Evolutionary conservation across 345 rosid genomes (phyloP).

Genomic region (Luvunga scandens): DNA sequence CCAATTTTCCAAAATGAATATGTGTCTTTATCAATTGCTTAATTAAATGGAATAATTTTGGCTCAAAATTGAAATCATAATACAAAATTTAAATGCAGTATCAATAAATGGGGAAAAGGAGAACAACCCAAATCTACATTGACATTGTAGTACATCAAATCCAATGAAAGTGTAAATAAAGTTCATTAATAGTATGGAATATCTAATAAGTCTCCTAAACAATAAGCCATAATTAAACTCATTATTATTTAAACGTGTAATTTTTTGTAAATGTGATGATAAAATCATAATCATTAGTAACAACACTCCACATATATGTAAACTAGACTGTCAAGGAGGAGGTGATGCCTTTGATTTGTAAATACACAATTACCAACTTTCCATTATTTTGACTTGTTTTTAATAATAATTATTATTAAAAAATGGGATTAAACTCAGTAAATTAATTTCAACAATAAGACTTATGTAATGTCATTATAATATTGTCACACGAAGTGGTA

Average conservation of each 20-base stretch:
- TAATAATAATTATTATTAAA: too few relatives aligned
- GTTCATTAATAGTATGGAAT: too few relatives aligned
- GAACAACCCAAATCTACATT: background rate
- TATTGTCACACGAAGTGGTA: background rate
- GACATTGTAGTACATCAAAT: background rate
- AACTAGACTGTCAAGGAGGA: too few relatives aligned
- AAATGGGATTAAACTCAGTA: background rate
- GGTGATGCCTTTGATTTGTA: background rate
- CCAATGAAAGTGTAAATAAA: background rate
- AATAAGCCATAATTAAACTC: background rate
- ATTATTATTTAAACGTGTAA: too few relatives aligned
- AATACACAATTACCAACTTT: background rate
- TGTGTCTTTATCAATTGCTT: background rate
- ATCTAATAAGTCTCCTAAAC: too few relatives aligned
- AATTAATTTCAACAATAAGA: background rate
- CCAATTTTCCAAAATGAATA: too few relatives aligned
- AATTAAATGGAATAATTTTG: background rate
- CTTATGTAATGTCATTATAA: background rate
- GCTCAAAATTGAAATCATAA: conserved; percentile 1
- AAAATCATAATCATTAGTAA: too few relatives aligned
- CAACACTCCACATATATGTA: too few relatives aligned
- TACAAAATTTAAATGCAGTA: background rate
- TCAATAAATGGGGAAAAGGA: background rate
- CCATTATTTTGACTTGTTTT: background rate
- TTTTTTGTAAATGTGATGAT: too few relatives aligned